Evolutionary conservation across 2,329 filamentous ascomycete species (phyloP), one percentile per base, ranked within the genome.

Genomic region (Sclerotinia subarctica): DNA sequence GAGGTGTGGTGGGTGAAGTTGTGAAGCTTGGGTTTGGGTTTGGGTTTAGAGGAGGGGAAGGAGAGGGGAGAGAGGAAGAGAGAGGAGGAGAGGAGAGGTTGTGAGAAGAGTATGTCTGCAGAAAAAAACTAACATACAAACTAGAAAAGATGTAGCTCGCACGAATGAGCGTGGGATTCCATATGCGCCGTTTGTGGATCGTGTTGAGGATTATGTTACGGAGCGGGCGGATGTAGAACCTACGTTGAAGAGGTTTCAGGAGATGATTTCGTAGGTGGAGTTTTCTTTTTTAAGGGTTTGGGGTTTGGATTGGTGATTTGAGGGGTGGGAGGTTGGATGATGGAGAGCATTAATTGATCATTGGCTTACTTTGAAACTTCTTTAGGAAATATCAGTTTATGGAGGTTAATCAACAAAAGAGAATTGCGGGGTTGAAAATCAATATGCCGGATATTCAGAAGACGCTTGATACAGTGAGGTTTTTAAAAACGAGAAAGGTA

Each of bases 331-430:
- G 47, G 5, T 11, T 42, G 21, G 32, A 1, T 5, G 17, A 54
- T 53, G 26, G 19, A 29, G 5, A 29, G 51, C 10, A 7, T n/a
- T 13, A 35, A n/a, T 35, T 15, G 21, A 57, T 35, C 21, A 29
- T 32, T 44, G 42, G 49, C 65, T 67, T 57, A 63, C 53, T 52
- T 60, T 26, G 72, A 80, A 80, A 35, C 38, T 56, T 38, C 76
- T 77, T 78, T 78, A 96, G 93, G 74, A 99, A 99, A 85, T 99
- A 99, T 82, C 95, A 98, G 80, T 99, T 98, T 82, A 99, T 99
- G 95, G 93, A 98, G 81, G 84, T 90, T 78, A 98, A 97, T 80
- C 91, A 95, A 69, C 90, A 96, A 79, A 86, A 93, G 71, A 87
- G 95, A 59, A 90, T 91, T 65, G 84, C 85, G 5, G 93, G 94